Conservation (phyloP, 306 rosid genomes). For the Inga leiocalycina region DNA sequence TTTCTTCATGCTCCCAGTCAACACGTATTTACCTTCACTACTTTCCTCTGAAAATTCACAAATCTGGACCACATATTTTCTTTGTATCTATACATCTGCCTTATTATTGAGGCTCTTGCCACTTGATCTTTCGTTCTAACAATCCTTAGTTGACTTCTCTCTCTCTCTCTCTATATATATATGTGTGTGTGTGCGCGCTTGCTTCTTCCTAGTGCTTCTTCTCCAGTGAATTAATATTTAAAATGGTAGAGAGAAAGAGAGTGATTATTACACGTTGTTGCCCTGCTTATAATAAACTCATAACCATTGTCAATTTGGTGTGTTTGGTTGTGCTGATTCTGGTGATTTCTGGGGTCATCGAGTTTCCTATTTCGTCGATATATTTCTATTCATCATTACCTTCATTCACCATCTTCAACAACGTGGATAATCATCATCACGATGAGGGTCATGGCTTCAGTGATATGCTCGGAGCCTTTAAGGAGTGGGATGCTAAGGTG, state of each 20-base stretch:
- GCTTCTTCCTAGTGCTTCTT: background rate
- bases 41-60: background rate
- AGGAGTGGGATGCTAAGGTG: conserved; percentile 78
- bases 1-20: background rate
- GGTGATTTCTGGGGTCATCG: conserved; percentile 65
- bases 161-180: background rate
- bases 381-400: conserved; percentile 49
- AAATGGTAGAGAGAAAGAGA: background rate
- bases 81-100: background rate
- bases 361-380: conserved; percentile 47
- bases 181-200: background rate
- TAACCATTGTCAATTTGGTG: conserved; percentile 55
- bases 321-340: conserved; percentile 60
- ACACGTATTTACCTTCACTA: background rate
- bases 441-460: conserved; percentile 39
- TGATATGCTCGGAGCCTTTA: conserved; percentile 63
- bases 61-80: background rate
- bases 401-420: conserved; percentile 35
- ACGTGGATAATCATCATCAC: background rate
- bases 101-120: background rate
- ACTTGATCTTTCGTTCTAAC: background rate
- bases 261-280: background rate
- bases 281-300: conserved; percentile 17
- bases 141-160: background rate
- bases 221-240: background rate